Base-by-base conservation (phyloP, 352 stramenopile genomes). In the Pythium insidiosum region DNA sequence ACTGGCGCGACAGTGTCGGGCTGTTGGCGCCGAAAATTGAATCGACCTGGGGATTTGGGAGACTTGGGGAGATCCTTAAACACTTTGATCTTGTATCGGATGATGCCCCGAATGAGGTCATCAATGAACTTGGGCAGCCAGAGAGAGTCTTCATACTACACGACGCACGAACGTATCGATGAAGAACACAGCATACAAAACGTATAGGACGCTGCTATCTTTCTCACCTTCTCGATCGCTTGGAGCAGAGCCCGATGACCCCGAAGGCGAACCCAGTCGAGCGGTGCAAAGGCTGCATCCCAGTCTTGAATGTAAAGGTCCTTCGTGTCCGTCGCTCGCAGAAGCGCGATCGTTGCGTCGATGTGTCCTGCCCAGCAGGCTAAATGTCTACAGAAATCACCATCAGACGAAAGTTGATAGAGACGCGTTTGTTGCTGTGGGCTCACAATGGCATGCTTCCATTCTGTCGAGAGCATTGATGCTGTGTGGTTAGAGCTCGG, bases 61-160 rank as follows among this genome's bases (percentile, higher is more conserved):
- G 58, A 47, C 39, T 70, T 70, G 6, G 58, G 58, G 12, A 48
- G 46, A 2, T 76, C 58, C 37, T 76, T 80, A 42, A 78, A 87
- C 16, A 84, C 13, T 54, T 84, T 82, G 58, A 84, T 84, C 46
- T 84, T 84, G 71, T 87, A 84, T 29, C 62, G 60, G 13, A 87
- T 56, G 39, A 87, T 84, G 6, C 72, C 69, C 11, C 67, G 74
- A 24, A 87, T 61, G 36, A 87, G 64, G 22, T 87, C 71, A 16
- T 87, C 71, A 3, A 80, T 56, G 28, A 87, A 84, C 50, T 83
- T 87, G 4, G 74, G 68, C 5, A 87, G 42, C 71, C 74, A 87
- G 34, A 58, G 42, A 22, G 64, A 68, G 40, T 87, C 74, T 45
- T 84, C 71, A 25, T 67, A 83, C 64, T 80, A 31, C 15, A n/a